A percentile compares a stretch with the other conserved stretches of the same genome.
These are phyloP conservation scores for Rickenella mellea DNA, from an alignment of 768 basidiomycete species.

Conservation along the genomic window DNA sequence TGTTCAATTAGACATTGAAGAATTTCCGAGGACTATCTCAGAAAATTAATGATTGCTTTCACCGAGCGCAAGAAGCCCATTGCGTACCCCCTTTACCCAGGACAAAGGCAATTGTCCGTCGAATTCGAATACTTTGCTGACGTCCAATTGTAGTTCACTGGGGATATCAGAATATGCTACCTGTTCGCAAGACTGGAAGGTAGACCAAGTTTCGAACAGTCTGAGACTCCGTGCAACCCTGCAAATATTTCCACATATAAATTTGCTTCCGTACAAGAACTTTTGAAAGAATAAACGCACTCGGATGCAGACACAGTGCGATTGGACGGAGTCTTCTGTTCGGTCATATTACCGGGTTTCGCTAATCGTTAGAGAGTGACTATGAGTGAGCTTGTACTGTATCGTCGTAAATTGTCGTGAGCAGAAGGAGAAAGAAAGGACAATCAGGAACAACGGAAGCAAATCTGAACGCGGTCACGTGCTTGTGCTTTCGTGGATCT, in stretches of 20 bases:
- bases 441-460: neutral
- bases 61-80: neutral
- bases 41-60: neutral
- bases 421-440: neutral
- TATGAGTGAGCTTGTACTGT: neutral
- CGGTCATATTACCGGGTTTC: too few species aligned
- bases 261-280: neutral
- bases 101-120: constrained; percentile 24
- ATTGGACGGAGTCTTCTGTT: constrained; percentile 15
- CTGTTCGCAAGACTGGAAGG: constrained; percentile 39
- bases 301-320: constrained; percentile 39
- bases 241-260: constrained; percentile 1
- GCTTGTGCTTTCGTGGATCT: neutral
- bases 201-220: constrained; percentile 43
- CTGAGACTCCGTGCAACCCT: constrained; percentile 41
- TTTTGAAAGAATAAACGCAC: constrained; percentile 17
- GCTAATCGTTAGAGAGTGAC: constrained; percentile 7
- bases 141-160: constrained; percentile 23
- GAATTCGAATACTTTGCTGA: constrained; percentile 29
- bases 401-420: constrained; percentile 1
- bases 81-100: constrained; percentile 33
- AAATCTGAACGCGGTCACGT: neutral
- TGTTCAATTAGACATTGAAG: constrained; percentile 17
- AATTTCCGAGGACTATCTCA: constrained; percentile 15
- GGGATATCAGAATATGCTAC: constrained; percentile 38